These are phyloP conservation scores for Hypoxylon lenormandii DNA, from an alignment of 495 filamentous ascomycete genomes.

Conservation along the genomic window DNA sequence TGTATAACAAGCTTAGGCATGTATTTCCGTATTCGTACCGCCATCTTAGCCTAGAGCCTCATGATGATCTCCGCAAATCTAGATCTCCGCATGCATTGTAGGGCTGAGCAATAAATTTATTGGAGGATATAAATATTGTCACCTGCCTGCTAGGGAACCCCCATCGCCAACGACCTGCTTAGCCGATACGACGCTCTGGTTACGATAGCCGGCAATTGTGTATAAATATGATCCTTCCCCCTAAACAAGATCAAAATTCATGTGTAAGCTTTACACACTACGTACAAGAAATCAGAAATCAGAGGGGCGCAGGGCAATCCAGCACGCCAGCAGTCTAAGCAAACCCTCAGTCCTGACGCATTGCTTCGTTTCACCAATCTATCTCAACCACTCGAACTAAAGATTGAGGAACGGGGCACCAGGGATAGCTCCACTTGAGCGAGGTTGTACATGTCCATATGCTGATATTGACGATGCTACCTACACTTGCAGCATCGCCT, in stretches of 20 bases:
- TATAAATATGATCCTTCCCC: background rate
- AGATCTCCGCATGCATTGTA: conserved; percentile 19
- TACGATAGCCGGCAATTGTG: conserved; percentile 9
- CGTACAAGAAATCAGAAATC: background rate
- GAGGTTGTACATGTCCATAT: too few species aligned
- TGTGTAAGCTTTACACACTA: background rate
- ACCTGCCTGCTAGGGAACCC: conserved; percentile 10
- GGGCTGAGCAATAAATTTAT: conserved; percentile 27
- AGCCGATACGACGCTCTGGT: conserved; percentile 7
- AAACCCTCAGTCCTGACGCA: too few species aligned
- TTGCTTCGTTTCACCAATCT: too few species aligned
- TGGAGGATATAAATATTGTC: conserved; percentile 12
- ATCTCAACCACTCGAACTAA: too few species aligned
- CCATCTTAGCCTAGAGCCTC: conserved; percentile 13
- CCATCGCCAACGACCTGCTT: conserved; percentile 9
- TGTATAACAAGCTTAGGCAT: too few species aligned
- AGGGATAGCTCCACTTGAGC: too few species aligned
- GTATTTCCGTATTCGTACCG: background rate
- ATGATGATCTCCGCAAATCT: conserved; percentile 28
- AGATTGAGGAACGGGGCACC: too few species aligned
- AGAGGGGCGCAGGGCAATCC: too few species aligned
- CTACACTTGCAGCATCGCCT: too few species aligned
- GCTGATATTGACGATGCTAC: too few species aligned
- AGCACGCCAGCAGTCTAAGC: too few species aligned
- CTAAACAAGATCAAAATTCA: background rate